A percentile compares a stretch with the other conserved stretches of the same genome.
phyloP scores from a whole-genome alignment of 2,329 filamentous ascomycete species.

The Claviceps spartinae region DNA sequence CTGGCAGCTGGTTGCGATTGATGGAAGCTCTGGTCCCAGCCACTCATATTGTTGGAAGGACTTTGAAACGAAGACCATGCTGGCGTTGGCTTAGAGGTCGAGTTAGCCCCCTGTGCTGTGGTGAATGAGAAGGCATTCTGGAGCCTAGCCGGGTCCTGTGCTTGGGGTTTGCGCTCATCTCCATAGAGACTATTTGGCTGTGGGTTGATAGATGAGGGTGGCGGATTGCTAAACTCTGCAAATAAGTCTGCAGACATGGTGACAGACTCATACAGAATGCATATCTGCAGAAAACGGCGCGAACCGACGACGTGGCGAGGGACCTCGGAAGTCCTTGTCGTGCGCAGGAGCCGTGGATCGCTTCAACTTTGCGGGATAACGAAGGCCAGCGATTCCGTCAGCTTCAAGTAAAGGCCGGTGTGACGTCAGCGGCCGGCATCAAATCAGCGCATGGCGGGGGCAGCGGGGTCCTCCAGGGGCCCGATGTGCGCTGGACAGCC shows the following conservation, averaged over 20 bases:
- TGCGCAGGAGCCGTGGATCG: not conserved
- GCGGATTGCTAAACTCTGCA: conserved; percentile 44
- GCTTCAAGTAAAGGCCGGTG: not conserved
- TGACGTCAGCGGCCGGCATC: not conserved
- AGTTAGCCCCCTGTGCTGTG: conserved; percentile 7
- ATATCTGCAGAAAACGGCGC: not conserved
- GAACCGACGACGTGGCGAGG: not conserved
- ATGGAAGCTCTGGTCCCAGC: conserved; percentile 7
- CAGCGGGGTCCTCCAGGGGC: not conserved
- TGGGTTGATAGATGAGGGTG: conserved; percentile 18
- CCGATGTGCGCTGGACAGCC: not conserved
- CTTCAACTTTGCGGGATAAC: not conserved
- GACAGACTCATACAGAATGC: not conserved
- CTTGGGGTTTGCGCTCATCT: conserved; percentile 7
- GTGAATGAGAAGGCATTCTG: conserved; percentile 16
- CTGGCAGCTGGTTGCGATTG: not conserved
- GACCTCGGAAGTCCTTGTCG: not conserved
- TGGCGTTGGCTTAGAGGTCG: conserved; percentile 11
- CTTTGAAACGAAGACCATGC: conserved; percentile 20
- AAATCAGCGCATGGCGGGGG: not conserved
- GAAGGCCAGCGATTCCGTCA: too few species aligned
- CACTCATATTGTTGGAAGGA: conserved; percentile 10
- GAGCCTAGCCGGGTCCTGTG: not conserved
- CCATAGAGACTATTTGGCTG: conserved; percentile 4
- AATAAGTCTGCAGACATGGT: conserved; percentile 53